Percentiles rank a stretch among this genome's conserved stretches.
Conservation (phyloP, 2,329 filamentous ascomycete genomes). For the Samsoniella hepiali region DNA sequence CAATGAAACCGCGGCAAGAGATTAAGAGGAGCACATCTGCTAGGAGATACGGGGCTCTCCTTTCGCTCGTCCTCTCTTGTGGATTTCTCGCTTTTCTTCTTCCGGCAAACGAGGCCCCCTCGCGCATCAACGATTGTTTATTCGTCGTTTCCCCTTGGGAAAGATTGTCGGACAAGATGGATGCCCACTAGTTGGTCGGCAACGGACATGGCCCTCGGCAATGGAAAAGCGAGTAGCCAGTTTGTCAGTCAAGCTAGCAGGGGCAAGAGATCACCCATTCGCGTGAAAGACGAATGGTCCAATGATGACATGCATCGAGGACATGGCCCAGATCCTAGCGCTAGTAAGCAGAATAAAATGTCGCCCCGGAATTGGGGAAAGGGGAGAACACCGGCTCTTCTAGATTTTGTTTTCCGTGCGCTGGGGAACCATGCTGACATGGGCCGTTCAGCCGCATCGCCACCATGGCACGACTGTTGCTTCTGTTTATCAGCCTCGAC, state of each 20-base stretch:
- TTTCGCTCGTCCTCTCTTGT: background rate
- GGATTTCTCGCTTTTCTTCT: background rate
- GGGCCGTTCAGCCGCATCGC: background rate
- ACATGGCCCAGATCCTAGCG: background rate
- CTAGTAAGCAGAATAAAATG: background rate
- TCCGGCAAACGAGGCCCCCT: background rate
- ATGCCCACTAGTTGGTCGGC: background rate
- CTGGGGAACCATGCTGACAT: background rate
- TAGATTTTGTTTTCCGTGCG: background rate
- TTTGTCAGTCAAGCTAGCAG: background rate
- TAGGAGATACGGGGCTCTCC: background rate
- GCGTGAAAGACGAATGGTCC: background rate
- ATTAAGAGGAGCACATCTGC: background rate
- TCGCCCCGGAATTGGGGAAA: background rate
- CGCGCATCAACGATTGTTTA: background rate
- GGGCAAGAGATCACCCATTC: background rate
- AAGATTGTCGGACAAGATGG: background rate
- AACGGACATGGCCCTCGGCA: background rate
- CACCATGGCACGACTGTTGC: background rate
- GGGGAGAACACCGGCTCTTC: background rate
- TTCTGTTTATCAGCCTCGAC: background rate
- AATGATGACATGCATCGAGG: background rate
- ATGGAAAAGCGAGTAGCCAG: background rate
- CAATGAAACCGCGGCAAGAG: background rate
- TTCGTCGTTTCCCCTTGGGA: background rate